Evolutionary conservation across 2,329 filamentous ascomycete genomes (phyloP).

Genomic region (Hypoxylon sp.): DNA sequence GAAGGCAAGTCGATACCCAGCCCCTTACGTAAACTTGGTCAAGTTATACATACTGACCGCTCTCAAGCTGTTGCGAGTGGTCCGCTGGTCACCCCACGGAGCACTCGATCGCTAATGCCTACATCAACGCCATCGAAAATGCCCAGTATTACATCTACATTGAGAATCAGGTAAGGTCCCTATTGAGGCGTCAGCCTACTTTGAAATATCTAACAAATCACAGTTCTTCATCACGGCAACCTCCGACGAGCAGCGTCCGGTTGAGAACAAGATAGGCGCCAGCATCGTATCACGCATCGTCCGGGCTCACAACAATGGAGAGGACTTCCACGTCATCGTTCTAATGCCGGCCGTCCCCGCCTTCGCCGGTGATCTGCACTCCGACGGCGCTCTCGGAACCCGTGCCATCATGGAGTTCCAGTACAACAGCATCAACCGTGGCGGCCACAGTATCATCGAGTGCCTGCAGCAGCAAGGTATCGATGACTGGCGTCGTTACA

Average conservation of each 20-base stretch:
- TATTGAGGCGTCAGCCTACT: too few relatives aligned
- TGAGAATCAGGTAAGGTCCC: slow-evolving; percentile 72
- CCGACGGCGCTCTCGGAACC: slow-evolving; percentile 80
- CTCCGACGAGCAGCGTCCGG: slow-evolving; percentile 75
- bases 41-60: slow-evolving; percentile 22
- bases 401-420: slow-evolving; percentile 92
- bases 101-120: slow-evolving; percentile 90
- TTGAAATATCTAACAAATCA: slow-evolving; percentile 19
- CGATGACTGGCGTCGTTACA: slow-evolving; percentile 77
- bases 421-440: slow-evolving; percentile 83
- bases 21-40: slow-evolving; percentile 2
- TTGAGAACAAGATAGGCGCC: slow-evolving; percentile 83
- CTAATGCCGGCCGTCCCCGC: slow-evolving; percentile 85
- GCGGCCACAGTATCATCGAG: slow-evolving; percentile 84
- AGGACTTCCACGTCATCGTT: slow-evolving; percentile 82
- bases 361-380: slow-evolving; percentile 84
- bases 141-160: slow-evolving; percentile 84
- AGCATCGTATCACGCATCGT: slow-evolving; percentile 84
- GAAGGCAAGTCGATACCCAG: slow-evolving; percentile 58
- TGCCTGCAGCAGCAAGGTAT: slow-evolving; percentile 75
- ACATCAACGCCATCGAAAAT: slow-evolving; percentile 78
- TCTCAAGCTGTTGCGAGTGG: slow-evolving; percentile 60
- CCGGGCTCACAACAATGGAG: slow-evolving; percentile 74
- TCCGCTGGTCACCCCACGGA: slow-evolving; percentile 67
- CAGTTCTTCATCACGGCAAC: slow-evolving; percentile 91